These are phyloP conservation scores for Xylaria grammica DNA, from an alignment of 495 filamentous ascomycete species.

Conservation along the genomic window DNA sequence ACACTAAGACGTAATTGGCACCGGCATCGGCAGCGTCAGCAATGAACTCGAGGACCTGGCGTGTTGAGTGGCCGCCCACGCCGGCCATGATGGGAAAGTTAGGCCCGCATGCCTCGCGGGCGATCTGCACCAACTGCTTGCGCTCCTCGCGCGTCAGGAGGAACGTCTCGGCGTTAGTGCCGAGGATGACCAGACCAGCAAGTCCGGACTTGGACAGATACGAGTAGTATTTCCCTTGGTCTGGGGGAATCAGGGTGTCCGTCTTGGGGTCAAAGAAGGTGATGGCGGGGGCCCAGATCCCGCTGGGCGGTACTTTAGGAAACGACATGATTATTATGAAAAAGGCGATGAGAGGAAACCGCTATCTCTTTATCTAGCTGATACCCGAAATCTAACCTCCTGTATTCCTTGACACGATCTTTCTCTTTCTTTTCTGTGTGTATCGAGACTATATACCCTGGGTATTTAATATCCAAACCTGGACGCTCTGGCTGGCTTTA, in stretches of 20 bases:
- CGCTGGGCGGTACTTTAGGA: constrained; percentile 44
- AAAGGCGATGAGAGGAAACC: not conserved
- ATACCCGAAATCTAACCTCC: not conserved
- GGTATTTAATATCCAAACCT: not conserved
- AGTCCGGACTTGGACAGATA: constrained; percentile 62
- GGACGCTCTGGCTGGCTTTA: not conserved
- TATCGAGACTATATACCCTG: not conserved
- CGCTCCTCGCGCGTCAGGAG: constrained; percentile 68
- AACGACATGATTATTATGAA: constrained; percentile 27
- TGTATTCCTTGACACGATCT: not conserved
- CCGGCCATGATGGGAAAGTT: constrained; percentile 66
- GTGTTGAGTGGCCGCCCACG: constrained; percentile 66
- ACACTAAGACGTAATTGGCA: constrained; percentile 64
- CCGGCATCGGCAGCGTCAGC: constrained; percentile 62
- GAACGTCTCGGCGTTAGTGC: constrained; percentile 71
- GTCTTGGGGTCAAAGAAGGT: constrained; percentile 61
- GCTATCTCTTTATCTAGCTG: not conserved
- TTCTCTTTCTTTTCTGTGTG: not conserved
- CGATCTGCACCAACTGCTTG: constrained; percentile 52
- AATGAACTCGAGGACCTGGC: constrained; percentile 64
- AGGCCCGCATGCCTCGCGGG: constrained; percentile 57
- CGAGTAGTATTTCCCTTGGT: constrained; percentile 58
- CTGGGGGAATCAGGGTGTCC: constrained; percentile 55
- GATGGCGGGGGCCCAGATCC: constrained; percentile 51
- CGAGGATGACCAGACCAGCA: constrained; percentile 64